Conservation (phyloP, 345 rosid genomes). For the Iberis pinnata region DNA sequence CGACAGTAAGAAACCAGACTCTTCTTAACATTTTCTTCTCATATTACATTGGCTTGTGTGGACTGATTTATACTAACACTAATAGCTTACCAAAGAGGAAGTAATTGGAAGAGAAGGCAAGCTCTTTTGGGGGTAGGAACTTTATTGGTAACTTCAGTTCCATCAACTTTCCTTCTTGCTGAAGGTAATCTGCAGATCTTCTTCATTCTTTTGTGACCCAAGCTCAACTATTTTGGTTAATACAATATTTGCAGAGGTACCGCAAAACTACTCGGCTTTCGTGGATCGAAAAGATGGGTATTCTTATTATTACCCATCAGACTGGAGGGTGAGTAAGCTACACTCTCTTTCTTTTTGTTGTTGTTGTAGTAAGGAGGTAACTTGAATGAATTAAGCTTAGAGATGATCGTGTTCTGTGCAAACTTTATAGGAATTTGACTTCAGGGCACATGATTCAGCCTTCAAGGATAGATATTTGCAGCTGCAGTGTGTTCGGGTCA, state of each 20-base stretch:
- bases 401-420: constrained; percentile 2
- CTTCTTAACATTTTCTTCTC: constrained; percentile 1
- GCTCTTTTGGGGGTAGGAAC: constrained; percentile 60
- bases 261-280: constrained; percentile 49
- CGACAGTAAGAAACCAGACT: constrained; percentile 22
- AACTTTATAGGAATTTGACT: constrained; percentile 60
- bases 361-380: not conserved
- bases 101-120: constrained; percentile 50
- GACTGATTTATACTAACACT: not conserved
- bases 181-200: constrained; percentile 39
- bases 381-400: not conserved
- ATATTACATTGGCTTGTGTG: not conserved
- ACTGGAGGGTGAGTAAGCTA: constrained; percentile 83
- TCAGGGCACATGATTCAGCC: constrained; percentile 84
- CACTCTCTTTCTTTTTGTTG: not conserved
- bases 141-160: constrained; percentile 43
- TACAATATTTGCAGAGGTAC: constrained; percentile 44
- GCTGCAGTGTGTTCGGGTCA: constrained; percentile 70
- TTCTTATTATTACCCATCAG: constrained; percentile 77
- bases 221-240: not conserved
- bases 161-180: constrained; percentile 49
- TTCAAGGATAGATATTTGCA: constrained; percentile 69
- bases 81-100: constrained; percentile 15
- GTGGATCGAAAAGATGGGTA: constrained; percentile 67
- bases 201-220: not conserved